Conservation (phyloP, 306 rosid species). For the Vigna reflexopilosa region DNA sequence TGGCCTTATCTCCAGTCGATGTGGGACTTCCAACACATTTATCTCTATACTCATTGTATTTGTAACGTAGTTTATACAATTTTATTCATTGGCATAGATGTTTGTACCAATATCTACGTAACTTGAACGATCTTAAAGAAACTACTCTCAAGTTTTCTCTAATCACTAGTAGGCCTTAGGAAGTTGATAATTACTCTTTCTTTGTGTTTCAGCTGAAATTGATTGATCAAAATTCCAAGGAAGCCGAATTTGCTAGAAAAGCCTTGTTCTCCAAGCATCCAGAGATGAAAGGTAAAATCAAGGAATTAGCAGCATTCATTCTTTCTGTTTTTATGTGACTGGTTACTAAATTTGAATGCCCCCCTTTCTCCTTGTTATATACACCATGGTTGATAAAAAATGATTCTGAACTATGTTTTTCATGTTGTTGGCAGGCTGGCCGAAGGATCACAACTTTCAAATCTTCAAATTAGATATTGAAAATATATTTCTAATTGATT, state of each 20-base stretch:
- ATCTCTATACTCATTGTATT: neutral
- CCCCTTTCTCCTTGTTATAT: constrained; percentile 24
- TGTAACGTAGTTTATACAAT: neutral
- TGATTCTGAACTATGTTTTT: neutral
- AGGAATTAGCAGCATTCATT: constrained; percentile 23
- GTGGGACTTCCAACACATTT: too few species aligned
- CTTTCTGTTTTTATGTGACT: constrained; percentile 12
- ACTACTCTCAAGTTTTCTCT: neutral
- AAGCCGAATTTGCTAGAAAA: constrained; percentile 64
- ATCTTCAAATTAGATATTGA: constrained; percentile 79
- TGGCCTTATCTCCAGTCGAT: too few species aligned
- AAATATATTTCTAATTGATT: constrained; percentile 74
- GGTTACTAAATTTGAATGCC: constrained; percentile 25
- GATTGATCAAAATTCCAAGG: constrained; percentile 63
- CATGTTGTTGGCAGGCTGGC: constrained; percentile 70
- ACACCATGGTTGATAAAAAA: neutral
- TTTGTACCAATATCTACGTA: neutral
- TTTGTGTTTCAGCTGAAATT: constrained; percentile 68
- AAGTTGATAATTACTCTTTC: constrained; percentile 22
- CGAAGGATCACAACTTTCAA: constrained; percentile 69
- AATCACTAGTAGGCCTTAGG: neutral
- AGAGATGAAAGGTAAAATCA: constrained; percentile 79
- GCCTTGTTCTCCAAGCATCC: constrained; percentile 90
- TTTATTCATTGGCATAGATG: neutral
- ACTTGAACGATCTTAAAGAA: constrained; percentile 29